Base-by-base conservation (phyloP, 2,329 filamentous ascomycete species). In the Xylaria digitata region DNA sequence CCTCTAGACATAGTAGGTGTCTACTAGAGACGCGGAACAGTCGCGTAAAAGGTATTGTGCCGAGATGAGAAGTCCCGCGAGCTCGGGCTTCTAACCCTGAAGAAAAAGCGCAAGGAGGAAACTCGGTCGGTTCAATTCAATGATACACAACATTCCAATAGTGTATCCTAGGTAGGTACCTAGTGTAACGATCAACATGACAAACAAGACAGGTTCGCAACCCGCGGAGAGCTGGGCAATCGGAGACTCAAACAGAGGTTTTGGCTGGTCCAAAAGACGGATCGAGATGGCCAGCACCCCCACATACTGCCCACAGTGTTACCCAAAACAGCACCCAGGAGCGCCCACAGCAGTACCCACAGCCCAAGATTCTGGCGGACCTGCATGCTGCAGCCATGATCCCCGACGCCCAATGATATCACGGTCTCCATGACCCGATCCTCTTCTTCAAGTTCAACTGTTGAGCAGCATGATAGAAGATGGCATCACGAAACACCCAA, bases 391-490 rank as follows among this genome's bases (percentile, higher is more conserved):
- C 64, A 50, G 42, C 32, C 37, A 15, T 32, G 37, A 46, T 58
- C 43, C 52, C 46, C 17, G 53, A 50, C 60, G 17, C 50, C 74
- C 74, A 75, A 74, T 75, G 56, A 67, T 64, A 65, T 62, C 30
- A 61, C 65, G 48, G 53, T n/a, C 37, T 61, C 34, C 50, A 19
- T 46, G 55, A 48, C 66, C 55, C 49, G 50, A 53, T 52, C 37
- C 23, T 43, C 17, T 43, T 19, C 13, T 30, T 17, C 19, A 54
- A 37, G 56, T 73, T 75, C 74, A 75, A 75, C 73, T 74, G 74
- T 75, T 75, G 74, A 71, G 74, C 37, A 40, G 13, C 13, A 42
- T 43, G 43, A 60, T 26, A 26, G 26, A 26, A 26, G 26, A 26
- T 57, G 46, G 54, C 59, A 62, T 63, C 50, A 34, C 58, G 61